Percentiles rank a stretch among this genome's conserved stretches.
Conservation (phyloP, 768 basidiomycete species). For the Vararia minispora region DNA sequence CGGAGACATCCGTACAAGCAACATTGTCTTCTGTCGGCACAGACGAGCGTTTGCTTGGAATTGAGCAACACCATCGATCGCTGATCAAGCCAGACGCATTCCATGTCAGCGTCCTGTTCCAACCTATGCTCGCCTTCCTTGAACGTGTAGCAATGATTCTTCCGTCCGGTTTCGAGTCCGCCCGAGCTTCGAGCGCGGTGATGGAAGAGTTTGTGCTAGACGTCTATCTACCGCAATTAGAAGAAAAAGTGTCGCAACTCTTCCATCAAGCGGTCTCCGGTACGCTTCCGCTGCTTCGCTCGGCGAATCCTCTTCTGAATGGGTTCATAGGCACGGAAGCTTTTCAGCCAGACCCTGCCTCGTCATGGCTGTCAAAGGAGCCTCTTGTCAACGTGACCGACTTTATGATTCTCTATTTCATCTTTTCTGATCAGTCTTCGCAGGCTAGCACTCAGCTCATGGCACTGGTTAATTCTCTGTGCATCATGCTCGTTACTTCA, state of each 20-base stretch:
- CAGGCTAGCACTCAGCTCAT: slow-evolving; percentile 79
- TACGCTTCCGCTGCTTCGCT: slow-evolving; percentile 20
- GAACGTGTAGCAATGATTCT: slow-evolving; percentile 59
- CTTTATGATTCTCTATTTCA: not conserved
- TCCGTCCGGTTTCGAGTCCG: slow-evolving; percentile 59
- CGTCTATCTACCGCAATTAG: slow-evolving; percentile 88
- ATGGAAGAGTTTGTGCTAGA: slow-evolving; percentile 89
- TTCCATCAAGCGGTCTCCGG: slow-evolving; percentile 82
- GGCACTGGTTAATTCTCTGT: slow-evolving; percentile 85
- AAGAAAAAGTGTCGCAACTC: slow-evolving; percentile 81
- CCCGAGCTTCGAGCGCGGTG: slow-evolving; percentile 55
- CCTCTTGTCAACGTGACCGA: slow-evolving; percentile 78
- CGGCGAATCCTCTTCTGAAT: slow-evolving; percentile 2
- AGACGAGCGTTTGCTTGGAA: slow-evolving; percentile 65
- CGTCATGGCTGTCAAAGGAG: slow-evolving; percentile 47
- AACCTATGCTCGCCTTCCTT: slow-evolving; percentile 82
- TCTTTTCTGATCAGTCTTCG: not conserved
- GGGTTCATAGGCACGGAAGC: slow-evolving; percentile 61
- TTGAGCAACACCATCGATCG: slow-evolving; percentile 72
- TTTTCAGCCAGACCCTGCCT: slow-evolving; percentile 73
- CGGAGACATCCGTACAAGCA: slow-evolving; percentile 53
- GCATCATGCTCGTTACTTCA: slow-evolving; percentile 80
- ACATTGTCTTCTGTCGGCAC: slow-evolving; percentile 48
- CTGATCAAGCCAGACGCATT: slow-evolving; percentile 89
- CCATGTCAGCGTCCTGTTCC: slow-evolving; percentile 90